A percentile compares a stretch with the other conserved stretches of the same genome.
phyloP scores from a whole-genome alignment of 2,329 filamentous ascomycete species.

The Aspergillus uvarum region DNA sequence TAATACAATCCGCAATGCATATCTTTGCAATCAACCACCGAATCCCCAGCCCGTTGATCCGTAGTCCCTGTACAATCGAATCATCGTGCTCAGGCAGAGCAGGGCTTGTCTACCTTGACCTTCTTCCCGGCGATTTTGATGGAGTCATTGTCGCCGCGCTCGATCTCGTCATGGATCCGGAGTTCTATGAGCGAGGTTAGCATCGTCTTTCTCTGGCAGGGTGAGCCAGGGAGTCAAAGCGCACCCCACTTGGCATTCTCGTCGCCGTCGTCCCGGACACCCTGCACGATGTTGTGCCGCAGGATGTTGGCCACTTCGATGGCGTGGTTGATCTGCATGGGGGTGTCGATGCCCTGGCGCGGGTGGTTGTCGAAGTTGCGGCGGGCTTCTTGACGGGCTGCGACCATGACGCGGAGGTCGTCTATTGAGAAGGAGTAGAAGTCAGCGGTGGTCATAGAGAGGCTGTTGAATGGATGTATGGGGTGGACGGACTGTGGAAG shows the following conservation, averaged over 20 bases:
- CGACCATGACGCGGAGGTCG: slow-evolving; percentile 66
- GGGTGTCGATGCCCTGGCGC: slow-evolving; percentile 58
- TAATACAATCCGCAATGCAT: slow-evolving; percentile 32
- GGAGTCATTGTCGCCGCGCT: slow-evolving; percentile 89
- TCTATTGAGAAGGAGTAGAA: slow-evolving; percentile 49
- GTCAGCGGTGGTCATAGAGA: too few relatives aligned
- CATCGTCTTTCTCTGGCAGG: not conserved
- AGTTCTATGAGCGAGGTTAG: slow-evolving; percentile 58
- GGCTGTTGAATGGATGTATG: too few relatives aligned
- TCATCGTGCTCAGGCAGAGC: slow-evolving; percentile 32
- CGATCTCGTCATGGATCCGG: slow-evolving; percentile 85
- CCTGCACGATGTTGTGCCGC: slow-evolving; percentile 84
- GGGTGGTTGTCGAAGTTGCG: slow-evolving; percentile 70
- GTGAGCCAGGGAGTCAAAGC: slow-evolving; percentile 10
- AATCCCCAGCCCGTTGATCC: not conserved
- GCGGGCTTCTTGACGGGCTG: slow-evolving; percentile 72
- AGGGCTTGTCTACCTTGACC: slow-evolving; percentile 45
- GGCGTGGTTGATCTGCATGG: slow-evolving; percentile 71
- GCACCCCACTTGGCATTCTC: slow-evolving; percentile 40
- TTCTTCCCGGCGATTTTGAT: slow-evolving; percentile 62
- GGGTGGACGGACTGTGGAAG: slow-evolving; percentile 65
- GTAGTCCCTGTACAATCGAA: not conserved
- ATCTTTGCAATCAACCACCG: slow-evolving; percentile 12
- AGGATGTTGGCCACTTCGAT: slow-evolving; percentile 79
- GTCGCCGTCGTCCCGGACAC: slow-evolving; percentile 47